Evolutionary conservation across 176 grass and related monocot genomes (phyloP), one percentile per base, ranked within the genome.

Genomic region (Oropetium thomaeum): DNA sequence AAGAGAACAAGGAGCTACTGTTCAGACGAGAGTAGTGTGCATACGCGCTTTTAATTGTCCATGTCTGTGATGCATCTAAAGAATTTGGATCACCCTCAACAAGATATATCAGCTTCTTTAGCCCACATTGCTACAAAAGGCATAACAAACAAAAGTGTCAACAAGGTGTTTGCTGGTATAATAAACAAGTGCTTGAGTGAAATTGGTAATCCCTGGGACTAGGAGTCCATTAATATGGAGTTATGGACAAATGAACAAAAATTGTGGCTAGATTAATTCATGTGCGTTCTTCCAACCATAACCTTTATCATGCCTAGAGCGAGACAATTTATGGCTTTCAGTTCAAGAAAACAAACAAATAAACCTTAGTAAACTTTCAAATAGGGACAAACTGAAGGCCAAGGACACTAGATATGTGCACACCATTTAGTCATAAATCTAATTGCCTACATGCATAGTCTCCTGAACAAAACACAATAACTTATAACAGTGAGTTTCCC

Each of bases 81-180:
- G n/a, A n/a, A n/a, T 86, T 97, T 71, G 67, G 83, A 77, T 93
- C 88, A 68, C 88, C 88, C 84, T 97, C 90, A 28, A 97, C 90
- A 42, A 97, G 79, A 93, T 97, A 97, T 87, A 97, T 93, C 47
- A 93, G 32, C 71, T 93, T 93, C 39, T 25, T 93, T 31, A 93
- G 69, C 33, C 90, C 94, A 47, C 88, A 93, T 73, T 76, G 85
- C 94, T 97, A 83, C 70, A 64, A 71, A 74, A 34, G n/a, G 33
- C 11, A 64, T 13, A 62, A 58, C 13, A 72, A 43, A 65, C 41
- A 87, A 67, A 67, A 67, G 59, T 65, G n/a, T n/a, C n/a, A n/a
- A n/a, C n/a, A n/a, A n/a, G n/a, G n/a, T n/a, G n/a, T n/a, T n/a
- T n/a, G n/a, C n/a, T n/a, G n/a, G n/a, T n/a, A n/a, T n/a, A n/a